Base-by-base conservation (phyloP, 768 basidiomycete genomes). In the Tricholoma sp. region DNA sequence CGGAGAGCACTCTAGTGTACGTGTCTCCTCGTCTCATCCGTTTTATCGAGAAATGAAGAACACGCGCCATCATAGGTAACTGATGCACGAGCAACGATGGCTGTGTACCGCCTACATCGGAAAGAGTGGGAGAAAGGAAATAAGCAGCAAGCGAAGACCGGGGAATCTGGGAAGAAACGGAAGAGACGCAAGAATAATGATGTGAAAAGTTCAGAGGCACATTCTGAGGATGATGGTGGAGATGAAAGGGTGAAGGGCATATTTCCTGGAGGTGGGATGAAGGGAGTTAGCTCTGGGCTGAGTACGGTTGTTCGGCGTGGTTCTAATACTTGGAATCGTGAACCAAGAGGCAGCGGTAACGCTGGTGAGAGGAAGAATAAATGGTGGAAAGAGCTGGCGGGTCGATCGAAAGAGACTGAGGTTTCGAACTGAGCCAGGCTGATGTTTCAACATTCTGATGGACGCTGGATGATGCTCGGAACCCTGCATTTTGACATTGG, bases 1-100 rank as follows among this genome's bases (percentile, higher is more conserved):
- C 19, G 94, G 93, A 8, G 92, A 97, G 64, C 96, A 98, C 69
- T 90, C 82, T 32, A 94, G 92, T 71, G 95, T 95, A 67, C 55
- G 89, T 76, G 8, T 9, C 54, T 21, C 37, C 22, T 50, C 41
- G 34, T 43, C 56, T 27, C 16, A 52, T 47, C 21, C 16, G 34
- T 39, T 22, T 47, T 11, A 21, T 58, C 45, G 37, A 27, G 24
- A 29, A 50, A 43, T 22, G 53, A 24, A 37, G 22, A 12, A 45
- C 53, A 45, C 29, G n/a, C 7, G 5, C 18, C 52, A 46, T 53
- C 43, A 21, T 57, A 97, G 95, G 86, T 98, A 4, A 90, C 83
- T 16, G 95, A 98, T 68, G 94, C 95, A 0, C 81, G 95, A 52
- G 96, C 95, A 0, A 91, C 94, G 0, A 97, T 99, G 93, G 95